phyloP scores from a whole-genome alignment of 768 basidiomycete genomes.

The Leccinum ochraceum region DNA sequence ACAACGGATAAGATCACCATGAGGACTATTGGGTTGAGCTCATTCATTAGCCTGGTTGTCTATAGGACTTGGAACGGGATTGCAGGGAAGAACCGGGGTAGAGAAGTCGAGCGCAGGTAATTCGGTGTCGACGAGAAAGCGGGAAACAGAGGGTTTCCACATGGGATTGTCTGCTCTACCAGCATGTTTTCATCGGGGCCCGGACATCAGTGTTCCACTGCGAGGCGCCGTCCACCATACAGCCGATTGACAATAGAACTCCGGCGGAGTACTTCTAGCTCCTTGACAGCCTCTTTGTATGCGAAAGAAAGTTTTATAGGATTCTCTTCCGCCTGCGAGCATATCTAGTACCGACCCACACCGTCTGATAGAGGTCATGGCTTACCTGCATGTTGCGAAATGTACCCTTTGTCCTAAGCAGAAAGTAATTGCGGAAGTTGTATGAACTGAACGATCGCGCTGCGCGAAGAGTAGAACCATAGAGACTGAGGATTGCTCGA shows the following conservation, averaged over 20 bases:
- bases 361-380: not conserved
- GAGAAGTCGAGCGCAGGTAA: not conserved
- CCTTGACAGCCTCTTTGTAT: slow-evolving; percentile 67
- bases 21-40: not conserved
- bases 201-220: slow-evolving; percentile 61
- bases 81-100: not conserved
- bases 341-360: not conserved
- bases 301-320: slow-evolving; percentile 55
- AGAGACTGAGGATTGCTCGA: slow-evolving; percentile 72
- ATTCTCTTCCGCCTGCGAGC: slow-evolving; percentile 55
- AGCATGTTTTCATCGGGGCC: not conserved
- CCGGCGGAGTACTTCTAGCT: slow-evolving; percentile 76
- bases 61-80: not conserved
- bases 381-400: slow-evolving; percentile 69
- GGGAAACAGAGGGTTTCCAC: not conserved
- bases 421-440: slow-evolving; percentile 88
- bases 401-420: slow-evolving; percentile 62
- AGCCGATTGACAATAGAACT: slow-evolving; percentile 86
- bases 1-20: not conserved
- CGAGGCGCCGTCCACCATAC: slow-evolving; percentile 85
- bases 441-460: slow-evolving; percentile 86
- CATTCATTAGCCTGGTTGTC: not conserved
- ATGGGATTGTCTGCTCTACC: not conserved
- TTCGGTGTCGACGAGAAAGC: not conserved
- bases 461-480: slow-evolving; percentile 71